Percentiles rank a stretch among this genome's conserved stretches.
These are phyloP conservation scores for Rhizoclosmatium globosum DNA, from an alignment of 192 early-diverging fungal species.

Conservation along the genomic window DNA sequence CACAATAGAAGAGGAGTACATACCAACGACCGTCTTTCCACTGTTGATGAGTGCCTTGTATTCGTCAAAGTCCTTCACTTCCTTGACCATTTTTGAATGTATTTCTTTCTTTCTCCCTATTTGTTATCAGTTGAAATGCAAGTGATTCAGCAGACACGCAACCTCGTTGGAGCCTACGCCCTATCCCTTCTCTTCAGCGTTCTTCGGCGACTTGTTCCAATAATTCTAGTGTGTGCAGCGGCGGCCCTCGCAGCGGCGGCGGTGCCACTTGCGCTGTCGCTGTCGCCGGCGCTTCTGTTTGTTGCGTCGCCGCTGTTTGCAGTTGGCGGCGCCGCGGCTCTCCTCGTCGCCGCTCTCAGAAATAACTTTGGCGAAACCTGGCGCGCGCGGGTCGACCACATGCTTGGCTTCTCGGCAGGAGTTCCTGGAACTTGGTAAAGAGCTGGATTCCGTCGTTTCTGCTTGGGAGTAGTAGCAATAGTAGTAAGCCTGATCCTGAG, in stretches of 20 bases:
- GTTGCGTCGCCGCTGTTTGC: conserved; percentile 14
- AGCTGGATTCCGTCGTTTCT: conserved; percentile 4
- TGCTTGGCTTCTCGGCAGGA: background rate
- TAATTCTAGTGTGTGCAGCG: background rate
- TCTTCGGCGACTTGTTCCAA: conserved; percentile 1
- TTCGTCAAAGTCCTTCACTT: conserved; percentile 33
- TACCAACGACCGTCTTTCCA: conserved; percentile 48
- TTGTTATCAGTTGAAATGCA: background rate
- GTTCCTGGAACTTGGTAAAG: no score
- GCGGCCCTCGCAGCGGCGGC: background rate
- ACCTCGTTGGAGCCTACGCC: conserved; percentile 6
- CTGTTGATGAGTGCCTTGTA: conserved; percentile 37
- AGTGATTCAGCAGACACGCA: background rate
- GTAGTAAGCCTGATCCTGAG: no score
- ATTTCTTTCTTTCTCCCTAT: background rate
- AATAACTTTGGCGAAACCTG: conserved; percentile 5
- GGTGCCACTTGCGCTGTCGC: conserved; percentile 13
- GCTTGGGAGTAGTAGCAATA: background rate
- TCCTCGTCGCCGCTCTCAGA: conserved; percentile 13
- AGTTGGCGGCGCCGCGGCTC: background rate
- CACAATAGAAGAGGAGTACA: background rate
- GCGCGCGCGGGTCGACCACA: background rate
- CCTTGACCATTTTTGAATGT: background rate
- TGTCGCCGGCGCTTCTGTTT: conserved; percentile 14
- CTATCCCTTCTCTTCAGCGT: background rate